A percentile compares a stretch with the other conserved stretches of the same genome.
phyloP scores from a whole-genome alignment of 1,139 yeast species.

The Kodamaea ohmeri region DNA sequence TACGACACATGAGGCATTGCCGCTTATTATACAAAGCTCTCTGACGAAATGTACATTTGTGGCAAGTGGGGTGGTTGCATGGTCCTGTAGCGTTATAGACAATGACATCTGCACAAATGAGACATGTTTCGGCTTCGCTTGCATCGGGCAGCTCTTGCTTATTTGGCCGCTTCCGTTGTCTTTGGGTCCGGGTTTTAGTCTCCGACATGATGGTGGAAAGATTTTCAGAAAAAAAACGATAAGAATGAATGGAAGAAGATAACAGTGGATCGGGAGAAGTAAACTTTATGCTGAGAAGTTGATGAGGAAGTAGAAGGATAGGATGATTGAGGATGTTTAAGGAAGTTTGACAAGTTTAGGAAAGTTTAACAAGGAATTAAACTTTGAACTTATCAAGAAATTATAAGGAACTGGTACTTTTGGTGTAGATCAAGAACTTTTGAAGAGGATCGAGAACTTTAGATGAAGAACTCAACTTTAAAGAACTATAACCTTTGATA shows the following conservation, averaged over 20 bases:
- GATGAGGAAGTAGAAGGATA: no score
- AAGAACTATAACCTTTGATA: no score
- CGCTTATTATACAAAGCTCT: conserved; percentile 74
- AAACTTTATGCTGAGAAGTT: background rate
- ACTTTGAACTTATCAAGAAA: no score
- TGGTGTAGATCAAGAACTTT: no score
- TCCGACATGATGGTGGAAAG: conserved; percentile 1
- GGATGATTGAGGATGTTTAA: no score
- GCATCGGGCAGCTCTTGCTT: background rate
- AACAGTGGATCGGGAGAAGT: background rate
- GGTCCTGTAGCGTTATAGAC: conserved; percentile 66
- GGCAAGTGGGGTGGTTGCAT: conserved; percentile 85
- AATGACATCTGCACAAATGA: conserved; percentile 80
- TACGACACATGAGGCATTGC: conserved; percentile 79
- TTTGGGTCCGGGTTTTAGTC: conserved; percentile 3
- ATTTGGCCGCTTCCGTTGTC: conserved; percentile 1
- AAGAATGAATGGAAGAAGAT: background rate
- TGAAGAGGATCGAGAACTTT: no score
- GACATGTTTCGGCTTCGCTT: conserved; percentile 49
- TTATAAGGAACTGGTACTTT: no score
- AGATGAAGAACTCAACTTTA: no score
- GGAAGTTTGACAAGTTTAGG: no score
- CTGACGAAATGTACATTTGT: conserved; percentile 77
- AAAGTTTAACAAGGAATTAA: no score
- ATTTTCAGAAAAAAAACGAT: background rate